phyloP scores from a whole-genome alignment of 345 rosid species.

The Hibiscus trionum region DNA sequence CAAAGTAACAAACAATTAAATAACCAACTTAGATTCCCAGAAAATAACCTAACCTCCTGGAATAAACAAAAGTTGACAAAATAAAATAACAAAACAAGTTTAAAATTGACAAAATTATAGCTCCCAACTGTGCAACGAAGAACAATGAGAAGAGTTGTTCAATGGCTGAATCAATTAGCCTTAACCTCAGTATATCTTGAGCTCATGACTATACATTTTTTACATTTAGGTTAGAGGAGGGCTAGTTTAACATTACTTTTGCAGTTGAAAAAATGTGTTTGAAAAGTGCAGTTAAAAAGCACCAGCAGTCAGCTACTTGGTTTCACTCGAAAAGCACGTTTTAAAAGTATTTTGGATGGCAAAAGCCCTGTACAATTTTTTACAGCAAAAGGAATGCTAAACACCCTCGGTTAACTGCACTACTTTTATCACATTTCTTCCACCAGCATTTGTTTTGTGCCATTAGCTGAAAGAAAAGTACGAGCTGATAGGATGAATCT shows the following conservation, averaged over 20 bases:
- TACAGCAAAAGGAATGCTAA: too few species aligned
- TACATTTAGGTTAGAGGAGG: background rate
- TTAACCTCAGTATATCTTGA: background rate
- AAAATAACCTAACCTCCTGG: background rate
- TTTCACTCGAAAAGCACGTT: too few species aligned
- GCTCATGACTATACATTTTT: background rate
- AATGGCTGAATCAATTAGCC: background rate
- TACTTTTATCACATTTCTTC: background rate
- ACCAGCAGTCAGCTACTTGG: too few species aligned
- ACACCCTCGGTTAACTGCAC: background rate
- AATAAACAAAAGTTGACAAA: background rate
- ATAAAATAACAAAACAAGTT: background rate
- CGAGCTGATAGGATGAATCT: background rate
- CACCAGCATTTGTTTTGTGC: background rate
- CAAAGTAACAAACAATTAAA: background rate
- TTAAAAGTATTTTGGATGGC: too few species aligned
- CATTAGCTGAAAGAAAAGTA: slow-evolving; percentile 1
- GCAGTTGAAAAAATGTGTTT: too few species aligned
- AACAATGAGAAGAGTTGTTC: background rate
- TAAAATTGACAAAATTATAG: background rate
- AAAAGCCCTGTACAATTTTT: too few species aligned
- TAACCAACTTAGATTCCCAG: background rate
- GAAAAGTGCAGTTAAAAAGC: too few species aligned
- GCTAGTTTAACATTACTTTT: too few species aligned
- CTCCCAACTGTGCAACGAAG: background rate